Conservation (phyloP, 345 rosid species). For the Salix viminalis region DNA sequence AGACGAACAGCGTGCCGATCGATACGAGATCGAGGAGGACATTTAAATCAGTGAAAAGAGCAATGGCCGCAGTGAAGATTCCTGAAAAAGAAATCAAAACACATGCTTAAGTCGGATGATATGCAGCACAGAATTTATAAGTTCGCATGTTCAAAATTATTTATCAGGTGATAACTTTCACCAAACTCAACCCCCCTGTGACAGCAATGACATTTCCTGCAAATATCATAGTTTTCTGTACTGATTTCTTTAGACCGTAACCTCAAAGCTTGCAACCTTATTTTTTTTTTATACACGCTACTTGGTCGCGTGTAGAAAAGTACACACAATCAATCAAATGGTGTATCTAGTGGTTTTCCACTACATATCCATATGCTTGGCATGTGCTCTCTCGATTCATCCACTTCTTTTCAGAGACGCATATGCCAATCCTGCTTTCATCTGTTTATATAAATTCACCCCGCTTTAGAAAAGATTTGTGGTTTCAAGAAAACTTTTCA, state of each 20-base stretch:
- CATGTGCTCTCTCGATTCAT: conserved; percentile 20
- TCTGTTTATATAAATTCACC: neutral
- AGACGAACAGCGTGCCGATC: conserved; percentile 87
- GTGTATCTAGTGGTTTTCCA: neutral
- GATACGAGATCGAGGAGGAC: conserved; percentile 79
- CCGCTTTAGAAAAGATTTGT: neutral
- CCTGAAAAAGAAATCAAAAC: conserved; percentile 42
- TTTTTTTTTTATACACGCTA: no score
- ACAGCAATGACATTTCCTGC: no score
- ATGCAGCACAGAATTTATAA: no score
- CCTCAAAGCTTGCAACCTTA: no score
- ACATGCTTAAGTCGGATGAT: neutral
- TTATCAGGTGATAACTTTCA: no score
- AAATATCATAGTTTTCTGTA: no score
- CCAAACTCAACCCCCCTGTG: neutral
- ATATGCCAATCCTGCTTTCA: conserved; percentile 4
- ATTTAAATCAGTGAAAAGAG: conserved; percentile 69
- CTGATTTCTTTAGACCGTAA: no score
- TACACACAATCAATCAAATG: neutral
- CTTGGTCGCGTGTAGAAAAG: no score
- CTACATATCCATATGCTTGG: neutral
- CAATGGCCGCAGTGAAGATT: conserved; percentile 69
- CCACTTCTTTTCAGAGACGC: neutral
- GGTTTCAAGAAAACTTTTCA: neutral
- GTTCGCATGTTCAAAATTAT: no score